Evolutionary conservation across 495 filamentous ascomycete genomes (phyloP), one percentile per base, ranked within the genome.

Genomic region (Penicillium atrosanguineum): DNA sequence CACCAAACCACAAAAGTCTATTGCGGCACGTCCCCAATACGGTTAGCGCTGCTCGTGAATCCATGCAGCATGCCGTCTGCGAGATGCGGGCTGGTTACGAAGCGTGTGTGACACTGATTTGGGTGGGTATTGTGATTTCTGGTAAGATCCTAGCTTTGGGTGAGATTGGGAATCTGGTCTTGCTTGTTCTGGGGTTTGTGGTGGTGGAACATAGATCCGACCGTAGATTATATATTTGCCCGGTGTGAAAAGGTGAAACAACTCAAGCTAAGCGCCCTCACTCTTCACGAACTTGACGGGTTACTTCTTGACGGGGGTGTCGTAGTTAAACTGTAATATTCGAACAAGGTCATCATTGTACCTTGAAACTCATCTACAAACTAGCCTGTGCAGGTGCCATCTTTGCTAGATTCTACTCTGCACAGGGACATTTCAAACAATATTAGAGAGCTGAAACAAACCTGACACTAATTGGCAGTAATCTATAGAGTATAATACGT

Each of bases 1-100:
- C 68, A 69, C 61, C 44, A 43, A 45, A 60, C 57, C 61, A 55
- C 50, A 58, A 61, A 72, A 34, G 65, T 68, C 67, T 69, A 72
- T 66, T 52, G 46, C 23, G 28, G 54, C 54, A 60, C 63, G 69
- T n/a, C 0, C 63, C 60, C 3, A 53, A 60, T 46, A 0, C 14
- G 60, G 69, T 40, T 69, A 71, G 67, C 36, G 16, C 7, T 0
- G n/a, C 48, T 48, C 53, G 54, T 55, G 56, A 65, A 53, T 57
- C 60, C 56, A 60, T 63, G 56, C 55, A 61, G 53, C 50, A 48
- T 46, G 47, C 50, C 57, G 59, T 31, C 56, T 55, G 61, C 51
- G 53, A 59, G 60, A 67, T 52, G 50, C 60, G 54, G 52, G 16
- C 56, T 44, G 34, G 38, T 57, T 60, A 56, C 26, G 18, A 59